Percentiles rank a stretch among this genome's conserved stretches.
These are phyloP conservation scores for Oidium heveae DNA, from an alignment of 2,329 filamentous ascomycete species.

Conservation along the genomic window DNA sequence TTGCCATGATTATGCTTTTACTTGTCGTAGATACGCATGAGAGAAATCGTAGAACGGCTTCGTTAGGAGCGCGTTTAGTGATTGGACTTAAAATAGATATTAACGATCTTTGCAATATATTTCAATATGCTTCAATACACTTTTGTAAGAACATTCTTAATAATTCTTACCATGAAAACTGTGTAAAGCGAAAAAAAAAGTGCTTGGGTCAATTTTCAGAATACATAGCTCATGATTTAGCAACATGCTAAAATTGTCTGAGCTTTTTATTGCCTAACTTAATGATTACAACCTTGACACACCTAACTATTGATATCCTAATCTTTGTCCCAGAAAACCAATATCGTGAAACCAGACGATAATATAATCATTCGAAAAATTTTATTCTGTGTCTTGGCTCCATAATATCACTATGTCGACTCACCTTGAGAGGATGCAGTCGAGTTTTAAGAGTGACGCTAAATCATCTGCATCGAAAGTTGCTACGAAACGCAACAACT, in stretches of 20 bases:
- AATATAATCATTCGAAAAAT: too few species aligned
- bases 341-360: too few species aligned
- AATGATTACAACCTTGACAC: too few species aligned
- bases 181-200: too few species aligned
- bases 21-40: background rate
- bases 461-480: constrained; percentile 39
- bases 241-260: too few species aligned
- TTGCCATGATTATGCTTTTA: constrained; percentile 24
- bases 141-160: background rate
- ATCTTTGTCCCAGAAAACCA: too few species aligned
- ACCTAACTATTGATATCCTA: too few species aligned
- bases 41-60: background rate
- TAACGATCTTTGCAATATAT: background rate
- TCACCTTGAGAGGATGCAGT: constrained; percentile 40
- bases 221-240: too few species aligned
- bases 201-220: too few species aligned
- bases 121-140: background rate
- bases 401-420: constrained; percentile 23
- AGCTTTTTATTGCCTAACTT: too few species aligned
- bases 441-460: constrained; percentile 33
- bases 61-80: background rate
- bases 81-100: background rate
- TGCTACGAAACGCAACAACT: constrained; percentile 22
- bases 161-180: too few species aligned
- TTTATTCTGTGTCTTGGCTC: background rate